phyloP scores from a whole-genome alignment of 2,329 filamentous ascomycete species.

The Alternaria brassicicola region DNA sequence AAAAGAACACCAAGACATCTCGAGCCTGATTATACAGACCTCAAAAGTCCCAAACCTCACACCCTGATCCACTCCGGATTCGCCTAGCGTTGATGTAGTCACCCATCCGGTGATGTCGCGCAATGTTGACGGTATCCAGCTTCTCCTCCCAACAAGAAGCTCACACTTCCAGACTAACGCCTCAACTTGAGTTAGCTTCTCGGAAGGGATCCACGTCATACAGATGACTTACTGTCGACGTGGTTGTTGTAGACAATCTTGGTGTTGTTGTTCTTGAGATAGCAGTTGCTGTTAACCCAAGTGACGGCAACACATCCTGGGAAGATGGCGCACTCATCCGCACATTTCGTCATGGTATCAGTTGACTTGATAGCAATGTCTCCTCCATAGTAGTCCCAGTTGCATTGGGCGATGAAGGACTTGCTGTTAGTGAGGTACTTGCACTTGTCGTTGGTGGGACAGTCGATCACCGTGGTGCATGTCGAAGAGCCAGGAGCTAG shows the following conservation, averaged over 20 bases:
- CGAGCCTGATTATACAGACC: not conserved
- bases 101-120: not conserved
- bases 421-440: conserved; percentile 2
- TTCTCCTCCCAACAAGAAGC: not conserved
- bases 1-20: not conserved
- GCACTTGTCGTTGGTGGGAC: conserved; percentile 12
- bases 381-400: conserved; percentile 17
- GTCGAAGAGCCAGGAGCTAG: conserved; percentile 2
- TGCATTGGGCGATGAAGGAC: conserved; percentile 8
- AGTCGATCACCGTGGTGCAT: conserved; percentile 6
- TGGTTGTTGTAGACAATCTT: conserved; percentile 4
- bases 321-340: not conserved
- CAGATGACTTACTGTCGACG: conserved; percentile 8
- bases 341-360: conserved; percentile 1
- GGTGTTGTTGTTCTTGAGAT: conserved; percentile 9
- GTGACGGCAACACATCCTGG: conserved; percentile 11
- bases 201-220: not conserved
- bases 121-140: not conserved
- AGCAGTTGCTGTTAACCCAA: conserved; percentile 7
- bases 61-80: not conserved
- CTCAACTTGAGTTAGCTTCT: not conserved
- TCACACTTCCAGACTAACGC: conserved; percentile 1
- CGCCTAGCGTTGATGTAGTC: not conserved
- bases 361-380: conserved; percentile 3
- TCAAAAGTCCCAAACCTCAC: not conserved